Conservation (phyloP, 1,284 basidiomycete genomes). For the Apiotrichum mycotoxinovorans region DNA sequence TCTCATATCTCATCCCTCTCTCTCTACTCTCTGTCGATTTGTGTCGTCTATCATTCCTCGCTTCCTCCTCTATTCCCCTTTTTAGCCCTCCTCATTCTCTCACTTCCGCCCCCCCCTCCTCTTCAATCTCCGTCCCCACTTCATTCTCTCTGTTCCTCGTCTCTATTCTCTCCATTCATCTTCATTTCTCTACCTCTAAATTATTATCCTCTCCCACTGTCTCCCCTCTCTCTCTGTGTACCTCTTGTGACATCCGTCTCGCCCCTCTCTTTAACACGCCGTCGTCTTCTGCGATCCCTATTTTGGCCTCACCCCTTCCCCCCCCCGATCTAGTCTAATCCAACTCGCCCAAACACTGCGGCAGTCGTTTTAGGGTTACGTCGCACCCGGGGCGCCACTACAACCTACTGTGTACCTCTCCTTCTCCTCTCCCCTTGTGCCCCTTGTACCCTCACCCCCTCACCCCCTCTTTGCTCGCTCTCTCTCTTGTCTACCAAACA, state of each 20-base stretch:
- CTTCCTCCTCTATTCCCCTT: background rate
- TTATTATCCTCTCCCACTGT: background rate
- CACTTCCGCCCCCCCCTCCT: slow-evolving; percentile 1
- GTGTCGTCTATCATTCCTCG: background rate
- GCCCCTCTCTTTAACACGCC: background rate
- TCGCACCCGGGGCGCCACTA: slow-evolving; percentile 5
- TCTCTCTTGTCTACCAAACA: too few species aligned
- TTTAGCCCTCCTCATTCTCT: background rate
- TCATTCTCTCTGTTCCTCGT: background rate
- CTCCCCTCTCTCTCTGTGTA: background rate
- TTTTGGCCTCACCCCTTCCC: too few species aligned
- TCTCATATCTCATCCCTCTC: background rate
- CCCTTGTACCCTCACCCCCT: too few species aligned
- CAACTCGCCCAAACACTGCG: background rate
- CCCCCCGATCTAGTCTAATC: too few species aligned
- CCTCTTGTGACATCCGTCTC: background rate
- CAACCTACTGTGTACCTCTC: too few species aligned
- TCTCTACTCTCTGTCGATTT: background rate
- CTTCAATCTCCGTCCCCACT: background rate
- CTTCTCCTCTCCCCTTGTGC: too few species aligned
- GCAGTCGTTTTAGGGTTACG: background rate
- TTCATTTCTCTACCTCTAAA: too few species aligned
- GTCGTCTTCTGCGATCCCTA: background rate
- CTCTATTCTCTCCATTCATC: too few species aligned
- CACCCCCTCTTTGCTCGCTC: background rate